phyloP scores from a whole-genome alignment of 257 asterid species.

The Solanum medicagineum region DNA sequence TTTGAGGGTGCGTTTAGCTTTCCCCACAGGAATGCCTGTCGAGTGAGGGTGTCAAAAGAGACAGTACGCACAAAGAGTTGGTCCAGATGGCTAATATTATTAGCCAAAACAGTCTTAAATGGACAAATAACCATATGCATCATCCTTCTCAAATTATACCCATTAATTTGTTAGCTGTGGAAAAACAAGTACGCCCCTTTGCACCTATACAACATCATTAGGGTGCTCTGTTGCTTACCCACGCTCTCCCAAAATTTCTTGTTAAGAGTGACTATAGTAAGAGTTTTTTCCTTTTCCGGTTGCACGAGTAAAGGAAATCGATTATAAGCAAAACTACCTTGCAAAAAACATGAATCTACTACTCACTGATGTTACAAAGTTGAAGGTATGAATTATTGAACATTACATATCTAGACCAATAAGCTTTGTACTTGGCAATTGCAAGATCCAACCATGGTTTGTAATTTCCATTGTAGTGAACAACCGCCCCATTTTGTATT shows the following conservation, averaged over 20 bases:
- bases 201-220: not conserved
- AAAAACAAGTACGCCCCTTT: not conserved
- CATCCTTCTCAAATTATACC: not conserved
- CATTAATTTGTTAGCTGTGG: not conserved
- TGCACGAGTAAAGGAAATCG: not conserved
- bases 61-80: not conserved
- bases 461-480: slow-evolving; percentile 89
- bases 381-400: slow-evolving; percentile 49
- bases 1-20: not conserved
- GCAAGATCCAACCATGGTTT: slow-evolving; percentile 99
- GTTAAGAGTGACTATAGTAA: not conserved
- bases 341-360: not conserved
- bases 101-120: not conserved
- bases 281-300: not conserved
- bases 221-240: not conserved
- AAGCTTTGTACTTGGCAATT: slow-evolving; percentile 65
- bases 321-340: not conserved
- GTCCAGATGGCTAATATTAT: not conserved
- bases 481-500: slow-evolving; percentile 78
- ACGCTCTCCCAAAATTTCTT: not conserved
- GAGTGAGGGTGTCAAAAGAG: not conserved
- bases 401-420: slow-evolving; percentile 74
- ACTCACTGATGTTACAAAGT: slow-evolving; percentile 42
- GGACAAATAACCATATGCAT: not conserved
- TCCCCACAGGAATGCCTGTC: not conserved